These are phyloP conservation scores for Ophiosphaerella narmari DNA, from an alignment of 2,329 filamentous ascomycete genomes.

Conservation along the genomic window DNA sequence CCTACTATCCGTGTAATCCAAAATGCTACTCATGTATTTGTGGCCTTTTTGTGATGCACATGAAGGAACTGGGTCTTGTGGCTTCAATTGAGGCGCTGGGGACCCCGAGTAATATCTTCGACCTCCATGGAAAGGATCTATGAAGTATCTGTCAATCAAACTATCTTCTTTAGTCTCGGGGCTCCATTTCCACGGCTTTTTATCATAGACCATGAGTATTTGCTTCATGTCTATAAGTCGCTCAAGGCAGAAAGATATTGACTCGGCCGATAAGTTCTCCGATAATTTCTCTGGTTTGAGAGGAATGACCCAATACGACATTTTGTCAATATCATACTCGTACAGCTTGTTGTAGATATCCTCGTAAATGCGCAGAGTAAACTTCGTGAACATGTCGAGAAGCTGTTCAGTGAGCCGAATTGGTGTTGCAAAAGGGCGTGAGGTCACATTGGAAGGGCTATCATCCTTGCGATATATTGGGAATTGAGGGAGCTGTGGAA, in stretches of 20 bases:
- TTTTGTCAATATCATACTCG: conserved; percentile 62
- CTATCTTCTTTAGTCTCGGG: conserved; percentile 45
- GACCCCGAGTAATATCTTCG: conserved; percentile 61
- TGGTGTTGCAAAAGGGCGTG: conserved; percentile 50
- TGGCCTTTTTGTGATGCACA: conserved; percentile 50
- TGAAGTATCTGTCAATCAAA: conserved; percentile 57
- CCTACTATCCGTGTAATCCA: conserved; percentile 82
- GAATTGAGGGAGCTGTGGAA: conserved; percentile 71
- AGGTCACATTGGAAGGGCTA: conserved; percentile 62
- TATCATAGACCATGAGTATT: conserved; percentile 49
- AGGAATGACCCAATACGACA: conserved; percentile 87
- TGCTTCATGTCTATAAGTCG: conserved; percentile 65
- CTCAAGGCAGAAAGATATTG: conserved; percentile 10
- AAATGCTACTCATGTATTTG: conserved; percentile 62
- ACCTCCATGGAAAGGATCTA: conserved; percentile 62
- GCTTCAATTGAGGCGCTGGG: conserved; percentile 59
- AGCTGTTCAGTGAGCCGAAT: conserved; percentile 53
- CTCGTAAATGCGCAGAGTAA: conserved; percentile 76
- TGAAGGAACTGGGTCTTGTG: conserved; percentile 67
- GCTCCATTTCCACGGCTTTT: conserved; percentile 52
- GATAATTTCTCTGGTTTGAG: conserved; percentile 22
- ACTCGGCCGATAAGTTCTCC: not conserved
- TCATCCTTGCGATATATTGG: conserved; percentile 72
- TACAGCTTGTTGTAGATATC: conserved; percentile 92
- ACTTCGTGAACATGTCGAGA: conserved; percentile 65